Percentiles rank a stretch among this genome's conserved stretches.
These are phyloP conservation scores for Bipolaris cookei DNA, from an alignment of 2,329 filamentous ascomycete genomes.

Conservation along the genomic window DNA sequence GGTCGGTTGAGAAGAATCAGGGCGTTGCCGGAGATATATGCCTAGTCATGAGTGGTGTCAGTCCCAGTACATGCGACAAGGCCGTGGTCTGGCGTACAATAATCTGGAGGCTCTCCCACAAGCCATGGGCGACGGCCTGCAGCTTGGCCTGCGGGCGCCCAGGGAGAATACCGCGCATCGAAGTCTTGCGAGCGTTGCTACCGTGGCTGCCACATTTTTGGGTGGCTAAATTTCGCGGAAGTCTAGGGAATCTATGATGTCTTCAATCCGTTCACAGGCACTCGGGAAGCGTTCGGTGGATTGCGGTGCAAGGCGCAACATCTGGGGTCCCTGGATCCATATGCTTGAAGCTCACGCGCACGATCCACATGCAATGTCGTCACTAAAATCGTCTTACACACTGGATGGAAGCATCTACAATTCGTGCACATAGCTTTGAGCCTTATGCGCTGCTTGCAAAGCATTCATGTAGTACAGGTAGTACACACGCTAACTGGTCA, in stretches of 20 bases:
- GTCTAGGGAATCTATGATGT: slow-evolving; percentile 1
- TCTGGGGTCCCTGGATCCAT: slow-evolving; percentile 4
- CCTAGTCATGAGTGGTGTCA: slow-evolving; percentile 55
- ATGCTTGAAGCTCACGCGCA: slow-evolving; percentile 39
- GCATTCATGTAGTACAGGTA: not conserved
- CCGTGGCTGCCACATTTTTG: slow-evolving; percentile 19
- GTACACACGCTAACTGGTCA: not conserved
- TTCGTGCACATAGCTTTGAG: not conserved
- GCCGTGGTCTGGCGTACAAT: slow-evolving; percentile 63
- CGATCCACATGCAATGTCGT: slow-evolving; percentile 40
- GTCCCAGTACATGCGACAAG: slow-evolving; percentile 3
- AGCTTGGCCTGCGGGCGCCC: slow-evolving; percentile 79
- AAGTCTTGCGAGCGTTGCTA: slow-evolving; percentile 23
- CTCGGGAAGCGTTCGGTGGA: slow-evolving; percentile 3
- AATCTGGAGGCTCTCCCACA: slow-evolving; percentile 74
- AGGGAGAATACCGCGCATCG: slow-evolving; percentile 79
- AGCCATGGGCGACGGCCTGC: slow-evolving; percentile 75
- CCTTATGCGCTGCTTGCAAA: not conserved
- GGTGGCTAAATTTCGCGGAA: not conserved
- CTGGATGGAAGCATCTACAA: not conserved
- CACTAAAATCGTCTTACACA: slow-evolving; percentile 7
- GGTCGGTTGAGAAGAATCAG: slow-evolving; percentile 81
- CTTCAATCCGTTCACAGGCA: not conserved
- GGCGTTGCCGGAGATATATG: slow-evolving; percentile 88
- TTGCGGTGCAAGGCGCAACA: slow-evolving; percentile 18